These are phyloP conservation scores for Quercus engelmannii DNA, from an alignment of 306 rosid species.

Conservation along the genomic window DNA sequence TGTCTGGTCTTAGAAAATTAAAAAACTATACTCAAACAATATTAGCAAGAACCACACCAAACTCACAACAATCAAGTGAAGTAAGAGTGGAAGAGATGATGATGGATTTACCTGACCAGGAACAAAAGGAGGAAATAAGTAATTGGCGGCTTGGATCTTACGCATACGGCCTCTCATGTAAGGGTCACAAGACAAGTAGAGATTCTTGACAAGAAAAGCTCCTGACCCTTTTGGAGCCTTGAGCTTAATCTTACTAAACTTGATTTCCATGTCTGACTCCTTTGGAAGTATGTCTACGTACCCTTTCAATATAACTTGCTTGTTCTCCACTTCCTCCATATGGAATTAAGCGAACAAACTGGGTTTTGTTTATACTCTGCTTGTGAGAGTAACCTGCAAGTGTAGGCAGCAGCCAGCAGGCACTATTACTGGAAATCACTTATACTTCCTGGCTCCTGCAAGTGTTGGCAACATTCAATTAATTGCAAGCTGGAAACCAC, in stretches of 20 bases:
- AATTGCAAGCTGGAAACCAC: too few species aligned
- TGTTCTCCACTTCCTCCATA: constrained; percentile 32
- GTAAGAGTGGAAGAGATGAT: neutral
- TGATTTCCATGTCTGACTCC: constrained; percentile 40
- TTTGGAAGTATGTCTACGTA: constrained; percentile 35
- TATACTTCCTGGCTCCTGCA: too few species aligned
- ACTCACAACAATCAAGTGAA: neutral
- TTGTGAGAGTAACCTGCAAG: too few species aligned
- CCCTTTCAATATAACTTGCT: constrained; percentile 42
- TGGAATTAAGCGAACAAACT: too few species aligned
- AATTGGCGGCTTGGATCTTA: constrained; percentile 29
- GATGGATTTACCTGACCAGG: constrained; percentile 39
- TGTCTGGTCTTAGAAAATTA: neutral
- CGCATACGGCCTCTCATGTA: constrained; percentile 59
- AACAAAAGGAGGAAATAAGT: constrained; percentile 32
- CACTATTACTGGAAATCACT: too few species aligned
- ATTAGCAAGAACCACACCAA: neutral
- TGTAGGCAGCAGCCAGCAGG: too few species aligned
- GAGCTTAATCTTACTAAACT: constrained; percentile 20
- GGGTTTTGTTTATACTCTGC: too few species aligned
- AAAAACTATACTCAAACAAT: neutral
- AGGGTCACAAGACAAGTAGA: constrained; percentile 55
- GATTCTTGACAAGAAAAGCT: constrained; percentile 40
- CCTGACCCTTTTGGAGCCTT: constrained; percentile 35
- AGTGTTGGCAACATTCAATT: too few species aligned